Evolutionary conservation across 1,284 basidiomycete genomes (phyloP), one percentile per base, ranked within the genome.

Genomic region (Mycosarcoma mackinlayi): DNA sequence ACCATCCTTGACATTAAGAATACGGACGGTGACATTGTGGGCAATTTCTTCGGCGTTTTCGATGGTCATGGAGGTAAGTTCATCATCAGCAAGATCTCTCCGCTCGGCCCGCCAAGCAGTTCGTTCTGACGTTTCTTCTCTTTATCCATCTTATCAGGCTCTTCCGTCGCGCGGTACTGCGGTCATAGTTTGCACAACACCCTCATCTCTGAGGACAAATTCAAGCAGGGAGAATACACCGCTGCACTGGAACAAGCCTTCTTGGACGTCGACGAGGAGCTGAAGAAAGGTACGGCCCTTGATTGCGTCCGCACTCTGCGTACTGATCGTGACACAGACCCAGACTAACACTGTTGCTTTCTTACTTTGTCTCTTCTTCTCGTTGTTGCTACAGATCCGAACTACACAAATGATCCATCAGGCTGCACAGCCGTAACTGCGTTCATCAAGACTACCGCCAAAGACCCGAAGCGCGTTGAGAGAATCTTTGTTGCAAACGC

Each of bases 371-470:
- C 19, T 23, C 13, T 3, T 2, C 33, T 16, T 40, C 39, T 7
- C 25, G 39, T 25, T 48, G 30, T 18, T 6, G 3, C 19, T 13
- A 27, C 79, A 94, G 94, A 93, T 83, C 90, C 92, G 47, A 88
- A 89, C 53, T 93, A 92, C 84, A 88, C 89, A 64, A 89, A 91
- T 76, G 96, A 98, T 83, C 91, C 93, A 1, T 98, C 95, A 7
- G 96, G 96, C 9, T 98, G 94, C 83, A 98, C 96, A 1, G 95
- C 96, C 16, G 93, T 98, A 11, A 90, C 92, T 8, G 91, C 91
- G 11, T 85, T 82, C 24, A 65, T 82, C 37, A 30, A 58, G 49
- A 60, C 54, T 5, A 25, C 14, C 4, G 50, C 52, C 3, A 24
- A 61, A 0, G 51, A 58, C 16, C 25, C 61, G 1, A 74, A 74